These are phyloP conservation scores for Rosa persica DNA, from an alignment of 306 rosid genomes.

Conservation along the genomic window DNA sequence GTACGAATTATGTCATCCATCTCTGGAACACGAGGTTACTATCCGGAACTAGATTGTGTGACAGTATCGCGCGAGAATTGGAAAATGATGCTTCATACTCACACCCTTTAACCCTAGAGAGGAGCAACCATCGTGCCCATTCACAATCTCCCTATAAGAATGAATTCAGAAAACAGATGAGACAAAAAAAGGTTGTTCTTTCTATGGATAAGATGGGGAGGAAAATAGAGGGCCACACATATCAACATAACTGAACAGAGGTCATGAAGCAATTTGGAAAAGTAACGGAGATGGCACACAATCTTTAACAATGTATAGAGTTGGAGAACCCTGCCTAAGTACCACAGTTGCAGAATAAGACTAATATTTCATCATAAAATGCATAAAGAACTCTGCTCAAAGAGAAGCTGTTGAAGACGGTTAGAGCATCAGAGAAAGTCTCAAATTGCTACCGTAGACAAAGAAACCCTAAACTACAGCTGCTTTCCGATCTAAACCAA, in stretches of 20 bases:
- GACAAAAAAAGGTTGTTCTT: conserved; percentile 6
- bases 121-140: conserved; percentile 93
- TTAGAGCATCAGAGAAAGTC: background rate
- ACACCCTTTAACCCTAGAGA: conserved; percentile 73
- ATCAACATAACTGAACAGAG: background rate
- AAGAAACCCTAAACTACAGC: background rate
- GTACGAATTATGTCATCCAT: conserved; percentile 81
- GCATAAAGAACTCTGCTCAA: background rate
- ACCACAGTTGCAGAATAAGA: conserved; percentile 3
- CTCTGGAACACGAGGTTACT: conserved; percentile 64
- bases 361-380: background rate
- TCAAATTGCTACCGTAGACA: background rate
- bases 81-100: conserved; percentile 88
- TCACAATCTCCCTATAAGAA: conserved; percentile 76
- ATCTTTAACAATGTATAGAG: background rate
- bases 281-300: background rate
- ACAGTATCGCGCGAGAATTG: conserved; percentile 75
- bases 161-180: conserved; percentile 33
- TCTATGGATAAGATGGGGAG: background rate
- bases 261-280: background rate
- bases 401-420: background rate
- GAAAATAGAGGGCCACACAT: background rate
- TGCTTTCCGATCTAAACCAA: background rate
- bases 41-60: conserved; percentile 55
- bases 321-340: background rate